Base-by-base conservation (phyloP, 2,329 filamentous ascomycete species). In the Calonectria leucothoes region DNA sequence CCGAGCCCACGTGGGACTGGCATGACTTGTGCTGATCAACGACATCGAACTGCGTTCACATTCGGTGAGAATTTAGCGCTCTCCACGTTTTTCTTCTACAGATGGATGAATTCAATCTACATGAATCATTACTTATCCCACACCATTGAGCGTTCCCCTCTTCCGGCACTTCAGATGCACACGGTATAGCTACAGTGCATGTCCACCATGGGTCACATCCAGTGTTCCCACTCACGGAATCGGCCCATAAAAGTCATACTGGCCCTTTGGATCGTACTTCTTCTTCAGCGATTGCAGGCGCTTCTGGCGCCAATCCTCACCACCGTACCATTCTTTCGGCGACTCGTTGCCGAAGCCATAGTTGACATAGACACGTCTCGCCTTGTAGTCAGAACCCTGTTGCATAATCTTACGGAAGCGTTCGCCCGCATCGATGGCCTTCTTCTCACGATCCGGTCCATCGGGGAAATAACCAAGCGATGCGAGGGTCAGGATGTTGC, bases 331-430 rank as follows among this genome's bases (percentile, higher is more conserved):
- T 1, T 82, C 78, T 59, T 81, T 69, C 0, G 81, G 76, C 1
- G 80, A 78, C 81, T 91, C 88, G 8, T 87, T 82, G 0, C 88
- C 88, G 66, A 84, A 84, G 0, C 87, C 89, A 75, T 90, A 91
- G 80, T 91, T 91, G 66, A 89, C 83, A 69, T 90, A 80, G 5
- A 77, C 74, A n/a, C 64, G 67, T 71, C 77, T 78, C 4, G 74
- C 37, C 0, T 49, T 61, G 1, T 69, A 45, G 0, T 69, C 73
- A 15, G 73, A 73, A 14, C 48, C 75, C 20, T 42, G 49, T 10
- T 79, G 72, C 5, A 78, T 52, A 1, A 77, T 76, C 4, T 69
- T 6, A 0, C 77, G 75, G 33, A 80, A 27, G 20, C 71, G 31
- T 6, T 66, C 68, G 0, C 79, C 79, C 0, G 79, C n/a, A 2